Percentiles rank a stretch among this genome's conserved stretches.
Conservation (phyloP, 2,329 filamentous ascomycete genomes). For the Aspergillus sp. region DNA sequence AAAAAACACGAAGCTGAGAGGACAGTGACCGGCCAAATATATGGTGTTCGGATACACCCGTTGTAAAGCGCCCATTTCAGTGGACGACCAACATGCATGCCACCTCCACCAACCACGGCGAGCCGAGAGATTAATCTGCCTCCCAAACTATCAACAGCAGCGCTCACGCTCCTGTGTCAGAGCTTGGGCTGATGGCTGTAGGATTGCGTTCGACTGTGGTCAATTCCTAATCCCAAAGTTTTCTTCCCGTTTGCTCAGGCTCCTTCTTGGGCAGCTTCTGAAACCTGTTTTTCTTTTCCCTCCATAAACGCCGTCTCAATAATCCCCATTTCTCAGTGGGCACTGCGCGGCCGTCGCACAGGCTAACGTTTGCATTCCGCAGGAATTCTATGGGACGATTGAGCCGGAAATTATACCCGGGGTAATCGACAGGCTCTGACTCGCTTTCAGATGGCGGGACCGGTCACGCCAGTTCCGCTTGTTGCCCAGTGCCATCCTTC, state of each 20-base stretch:
- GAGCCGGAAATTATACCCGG: conserved; percentile 12
- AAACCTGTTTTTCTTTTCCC: conserved; percentile 1
- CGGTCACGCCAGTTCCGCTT: conserved; percentile 1
- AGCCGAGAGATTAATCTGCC: neutral
- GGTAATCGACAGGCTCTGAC: conserved; percentile 7
- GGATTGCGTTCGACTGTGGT: neutral
- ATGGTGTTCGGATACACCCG: neutral
- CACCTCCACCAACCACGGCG: neutral
- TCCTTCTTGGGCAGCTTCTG: neutral
- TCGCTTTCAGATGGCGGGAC: neutral
- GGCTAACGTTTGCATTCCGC: neutral
- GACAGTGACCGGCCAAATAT: neutral
- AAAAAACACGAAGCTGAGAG: neutral
- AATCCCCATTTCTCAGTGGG: neutral
- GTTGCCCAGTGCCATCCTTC: neutral
- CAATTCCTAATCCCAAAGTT: neutral
- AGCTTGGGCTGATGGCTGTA: neutral
- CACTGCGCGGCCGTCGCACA: neutral
- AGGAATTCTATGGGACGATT: conserved; percentile 13
- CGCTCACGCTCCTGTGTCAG: neutral
- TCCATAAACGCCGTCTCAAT: neutral
- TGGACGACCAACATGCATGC: neutral
- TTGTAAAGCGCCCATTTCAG: neutral
- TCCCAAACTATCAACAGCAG: neutral
- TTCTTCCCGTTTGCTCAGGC: neutral